Base-by-base conservation (phyloP, 2,329 filamentous ascomycete species). In the Fusarium pseudoanthophilum region DNA sequence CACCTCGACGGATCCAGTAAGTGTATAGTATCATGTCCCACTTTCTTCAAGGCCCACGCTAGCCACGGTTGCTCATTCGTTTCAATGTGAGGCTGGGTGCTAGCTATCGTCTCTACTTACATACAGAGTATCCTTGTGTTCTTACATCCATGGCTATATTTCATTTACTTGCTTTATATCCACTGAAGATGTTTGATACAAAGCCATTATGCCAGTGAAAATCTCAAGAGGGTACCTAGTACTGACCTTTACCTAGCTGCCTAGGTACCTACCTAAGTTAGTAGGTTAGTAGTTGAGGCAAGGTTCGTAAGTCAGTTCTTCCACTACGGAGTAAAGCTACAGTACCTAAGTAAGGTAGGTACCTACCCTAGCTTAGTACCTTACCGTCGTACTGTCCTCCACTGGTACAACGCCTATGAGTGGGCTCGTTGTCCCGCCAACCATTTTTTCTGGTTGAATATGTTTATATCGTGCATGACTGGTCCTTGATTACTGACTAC, bases 41-140 rank as follows among this genome's bases (percentile, higher is more conserved):
- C 53, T 64, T 52, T 82, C 42, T 91, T 89, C 5, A 63, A 51
- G 51, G 59, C 40, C 24, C 36, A 37, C 36, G 36, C 36, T 37
- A 37, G 36, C 34, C 34, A 18, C 37, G 43, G 13, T 74, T 60
- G 48, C 62, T 90, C 39, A 89, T 89, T 9, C 36, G 60, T 65
- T 70, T 70, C 56, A 56, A 55, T 43, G 37, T 60, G 39, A 58
- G 60, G 64, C 32, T 64, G 37, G 26, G 24, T 30, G 42, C 26
- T 48, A 48, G 20, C 20, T 48, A 63, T 63, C 42, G 32, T 64
- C 42, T 59, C 56, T 55, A n/a, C 64, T 49, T 58, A 15, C 14
- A 40, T 62, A 39, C 37, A 21, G 39, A 40, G 39, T 40, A 18
- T 52, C 36, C 42, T 48, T 61, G 40, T 67, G 63, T 26, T 57